Evolutionary conservation across 1,139 yeast species (phyloP), one percentile per base, ranked within the genome.

Genomic region (Pichia sp.): DNA sequence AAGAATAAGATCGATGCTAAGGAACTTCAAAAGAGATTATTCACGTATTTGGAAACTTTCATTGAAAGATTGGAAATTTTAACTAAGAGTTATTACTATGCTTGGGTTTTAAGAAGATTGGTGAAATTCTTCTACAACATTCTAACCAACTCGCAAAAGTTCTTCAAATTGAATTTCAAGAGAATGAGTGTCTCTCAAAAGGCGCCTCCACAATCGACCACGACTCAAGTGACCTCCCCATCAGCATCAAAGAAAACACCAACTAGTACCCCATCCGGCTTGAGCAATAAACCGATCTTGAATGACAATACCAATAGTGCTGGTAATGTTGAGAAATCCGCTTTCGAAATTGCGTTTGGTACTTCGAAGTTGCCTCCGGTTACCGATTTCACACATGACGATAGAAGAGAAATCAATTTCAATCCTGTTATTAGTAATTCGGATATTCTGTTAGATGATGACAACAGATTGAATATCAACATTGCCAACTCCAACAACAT

Each of bases 31-130:
- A 55, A 53, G 19, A 53, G 68, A 44, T 47, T 66, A 36, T 66
- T 65, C 46, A 58, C 60, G 14, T 66, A 65, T 42, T 47, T 65
- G 39, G 58, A 60, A 41, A 59, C 65, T 0, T 65, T 66, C 40
- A 51, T 65, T 45, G 59, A 58, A 31, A 62, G 63, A 38, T 53
- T 66, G 38, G 68, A 65, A 42, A 48, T 51, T 11, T 56, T 66
- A 27, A 64, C 68, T 1, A 62, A 58, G 40, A 54, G 48, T 31
- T 64, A 66, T 45, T 66, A 66, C 44, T 66, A 66, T 49, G 69
- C 69, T 4, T 66, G 68, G 68, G 60, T 68, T 38, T 51, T 66
- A 42, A 62, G 61, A 52, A 65, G 65, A 42, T 48, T 64, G 51
- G 67, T 65, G 31, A 63, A 61, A 36, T 62, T 65, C 44, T 65